phyloP scores from a whole-genome alignment of 1,284 basidiomycete species.

The Sphagnurus paluster region DNA sequence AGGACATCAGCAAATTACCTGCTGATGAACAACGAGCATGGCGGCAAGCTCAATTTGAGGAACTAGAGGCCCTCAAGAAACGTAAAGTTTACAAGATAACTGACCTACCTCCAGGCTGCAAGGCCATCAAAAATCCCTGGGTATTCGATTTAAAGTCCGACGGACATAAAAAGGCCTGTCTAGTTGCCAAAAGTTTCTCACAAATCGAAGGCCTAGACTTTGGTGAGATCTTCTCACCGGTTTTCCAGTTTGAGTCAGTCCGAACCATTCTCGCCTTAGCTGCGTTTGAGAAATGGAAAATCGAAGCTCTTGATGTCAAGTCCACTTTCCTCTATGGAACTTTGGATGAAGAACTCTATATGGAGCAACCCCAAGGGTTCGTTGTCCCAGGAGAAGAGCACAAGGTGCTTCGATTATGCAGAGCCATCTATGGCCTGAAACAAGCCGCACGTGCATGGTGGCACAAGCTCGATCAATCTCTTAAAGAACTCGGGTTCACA shows the following conservation, averaged over 20 bases:
- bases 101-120: neutral
- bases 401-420: constrained; percentile 25
- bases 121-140: neutral
- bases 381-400: constrained; percentile 14
- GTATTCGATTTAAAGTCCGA: neutral
- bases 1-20: neutral
- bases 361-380: constrained; percentile 34
- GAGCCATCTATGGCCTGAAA: constrained; percentile 33
- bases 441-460: constrained; percentile 33
- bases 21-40: too few species aligned
- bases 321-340: too few species aligned
- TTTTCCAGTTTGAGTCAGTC: constrained; percentile 34
- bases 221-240: constrained; percentile 42
- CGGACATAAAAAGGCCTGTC: neutral
- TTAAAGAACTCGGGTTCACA: constrained; percentile 23
- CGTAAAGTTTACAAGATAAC: neutral
- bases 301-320: too few species aligned
- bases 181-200: neutral
- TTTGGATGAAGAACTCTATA: constrained; percentile 39
- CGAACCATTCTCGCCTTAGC: too few species aligned
- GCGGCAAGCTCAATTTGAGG: too few species aligned
- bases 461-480: constrained; percentile 23
- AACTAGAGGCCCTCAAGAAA: neutral
- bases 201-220: constrained; percentile 25
- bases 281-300: too few species aligned